Conservation (phyloP, 83 land plant genomes). For the Larix sibirica region DNA sequence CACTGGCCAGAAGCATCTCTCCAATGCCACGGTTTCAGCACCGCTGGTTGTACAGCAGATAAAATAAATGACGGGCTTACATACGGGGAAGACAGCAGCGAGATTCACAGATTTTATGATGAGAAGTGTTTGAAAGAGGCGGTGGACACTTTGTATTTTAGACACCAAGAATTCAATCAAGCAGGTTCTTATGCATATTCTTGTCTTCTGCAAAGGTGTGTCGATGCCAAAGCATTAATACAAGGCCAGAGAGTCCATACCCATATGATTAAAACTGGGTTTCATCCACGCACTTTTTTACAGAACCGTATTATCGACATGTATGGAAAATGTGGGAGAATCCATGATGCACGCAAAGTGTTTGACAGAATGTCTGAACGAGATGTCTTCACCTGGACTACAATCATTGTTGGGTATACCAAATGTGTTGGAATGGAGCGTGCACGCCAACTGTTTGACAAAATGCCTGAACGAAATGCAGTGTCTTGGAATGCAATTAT, state of each 20-base stretch:
- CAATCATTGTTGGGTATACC: constrained; percentile 56
- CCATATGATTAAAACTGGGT: constrained; percentile 53
- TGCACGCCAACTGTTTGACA: constrained; percentile 21
- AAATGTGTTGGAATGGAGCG: constrained; percentile 16
- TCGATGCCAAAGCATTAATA: constrained; percentile 30
- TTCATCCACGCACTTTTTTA: constrained; percentile 38
- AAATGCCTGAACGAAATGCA: not conserved
- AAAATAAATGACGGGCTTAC: too few species aligned
- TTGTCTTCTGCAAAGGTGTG: constrained; percentile 5
- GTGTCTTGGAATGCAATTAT: constrained; percentile 20
- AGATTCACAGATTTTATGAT: too few species aligned
- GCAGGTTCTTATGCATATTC: too few species aligned
- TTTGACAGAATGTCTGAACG: constrained; percentile 62
- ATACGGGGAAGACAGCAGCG: too few species aligned
- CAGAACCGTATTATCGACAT: constrained; percentile 40
- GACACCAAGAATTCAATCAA: too few species aligned
- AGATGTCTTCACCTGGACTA: constrained; percentile 61
- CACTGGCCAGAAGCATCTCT: too few species aligned
- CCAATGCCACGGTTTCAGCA: too few species aligned
- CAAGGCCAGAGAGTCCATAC: constrained; percentile 58
- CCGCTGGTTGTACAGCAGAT: too few species aligned
- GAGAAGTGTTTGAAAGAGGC: too few species aligned
- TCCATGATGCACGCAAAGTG: constrained; percentile 49
- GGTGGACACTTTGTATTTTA: too few species aligned
- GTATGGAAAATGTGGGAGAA: constrained; percentile 37